Percentiles rank a stretch among this genome's conserved stretches.
Conservation (phyloP, 495 filamentous ascomycete species). For the Trichocladium uniseriatum region DNA sequence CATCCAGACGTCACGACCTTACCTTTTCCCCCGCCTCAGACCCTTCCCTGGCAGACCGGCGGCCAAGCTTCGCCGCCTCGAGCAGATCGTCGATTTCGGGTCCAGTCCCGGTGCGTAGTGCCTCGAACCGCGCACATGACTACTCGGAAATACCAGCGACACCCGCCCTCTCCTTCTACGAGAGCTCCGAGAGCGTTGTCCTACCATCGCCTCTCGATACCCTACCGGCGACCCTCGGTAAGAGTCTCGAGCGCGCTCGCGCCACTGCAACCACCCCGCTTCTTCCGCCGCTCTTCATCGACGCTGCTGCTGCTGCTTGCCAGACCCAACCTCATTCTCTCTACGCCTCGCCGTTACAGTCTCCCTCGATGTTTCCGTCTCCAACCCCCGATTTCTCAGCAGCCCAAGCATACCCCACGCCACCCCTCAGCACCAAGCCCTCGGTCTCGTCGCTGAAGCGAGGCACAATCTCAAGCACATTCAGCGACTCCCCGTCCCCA, state of each 20-base stretch:
- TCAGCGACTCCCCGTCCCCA: constrained; percentile 31
- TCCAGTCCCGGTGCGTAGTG: constrained; percentile 41
- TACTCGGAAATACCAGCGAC: constrained; percentile 52
- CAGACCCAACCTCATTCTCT: constrained; percentile 30
- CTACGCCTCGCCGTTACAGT: constrained; percentile 71
- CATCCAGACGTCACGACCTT: constrained; percentile 38
- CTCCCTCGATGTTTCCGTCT: constrained; percentile 50
- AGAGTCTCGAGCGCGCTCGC: constrained; percentile 47
- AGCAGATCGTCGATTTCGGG: constrained; percentile 60
- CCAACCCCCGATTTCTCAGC: constrained; percentile 19
- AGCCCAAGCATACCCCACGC: constrained; percentile 48
- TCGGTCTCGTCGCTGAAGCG: constrained; percentile 66
- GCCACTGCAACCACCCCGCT: constrained; percentile 68
- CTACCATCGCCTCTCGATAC: constrained; percentile 47
- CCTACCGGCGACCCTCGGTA: constrained; percentile 44
- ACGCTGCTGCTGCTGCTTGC: constrained; percentile 18
- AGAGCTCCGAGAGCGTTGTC: constrained; percentile 43
- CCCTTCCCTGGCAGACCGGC: constrained; percentile 33
- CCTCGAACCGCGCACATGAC: constrained; percentile 43
- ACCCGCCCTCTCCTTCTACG: constrained; percentile 56
- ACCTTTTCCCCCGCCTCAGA: constrained; percentile 41
- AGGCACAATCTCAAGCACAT: constrained; percentile 27
- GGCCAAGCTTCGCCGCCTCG: constrained; percentile 42
- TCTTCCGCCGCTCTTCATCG: constrained; percentile 67
- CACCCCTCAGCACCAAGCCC: constrained; percentile 69